Evolutionary conservation across 1,139 yeast genomes (phyloP).

Genomic region (Yamadazyma jaroonii): DNA sequence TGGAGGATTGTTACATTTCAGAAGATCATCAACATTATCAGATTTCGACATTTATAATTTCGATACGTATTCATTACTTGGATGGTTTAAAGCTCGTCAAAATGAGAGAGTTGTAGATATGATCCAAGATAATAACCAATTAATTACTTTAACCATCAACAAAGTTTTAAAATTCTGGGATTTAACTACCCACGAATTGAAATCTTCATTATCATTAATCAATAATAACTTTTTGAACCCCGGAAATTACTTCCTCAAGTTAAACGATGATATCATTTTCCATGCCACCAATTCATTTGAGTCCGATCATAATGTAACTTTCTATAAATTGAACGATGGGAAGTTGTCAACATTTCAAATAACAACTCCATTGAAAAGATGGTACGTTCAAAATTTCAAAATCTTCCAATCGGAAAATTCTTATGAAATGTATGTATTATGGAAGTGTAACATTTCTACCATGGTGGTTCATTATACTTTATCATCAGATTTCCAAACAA

Average conservation of each 20-base stretch:
- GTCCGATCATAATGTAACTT: constrained; percentile 17
- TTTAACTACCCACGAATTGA: constrained; percentile 28
- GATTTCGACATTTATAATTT: constrained; percentile 53
- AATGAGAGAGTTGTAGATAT: constrained; percentile 34
- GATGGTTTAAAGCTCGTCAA: constrained; percentile 19
- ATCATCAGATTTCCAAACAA: constrained; percentile 17
- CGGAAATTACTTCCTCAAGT: constrained; percentile 25
- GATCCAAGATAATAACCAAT: constrained; percentile 13
- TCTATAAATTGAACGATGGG: constrained; percentile 24
- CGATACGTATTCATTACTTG: constrained; percentile 38
- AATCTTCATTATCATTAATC: constrained; percentile 9
- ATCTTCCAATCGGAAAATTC: constrained; percentile 17
- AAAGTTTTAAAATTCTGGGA: constrained; percentile 59
- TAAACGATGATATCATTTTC: constrained; percentile 15
- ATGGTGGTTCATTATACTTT: constrained; percentile 28
- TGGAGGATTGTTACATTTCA: constrained; percentile 64
- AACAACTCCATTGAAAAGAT: constrained; percentile 35
- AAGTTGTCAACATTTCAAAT: constrained; percentile 25
- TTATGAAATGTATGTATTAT: constrained; percentile 35
- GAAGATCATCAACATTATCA: constrained; percentile 30
- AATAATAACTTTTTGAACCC: constrained; percentile 23
- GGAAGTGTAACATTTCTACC: constrained; percentile 66
- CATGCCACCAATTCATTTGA: constrained; percentile 13
- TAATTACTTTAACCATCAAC: constrained; percentile 40
- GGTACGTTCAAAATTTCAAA: constrained; percentile 49